These are phyloP conservation scores for Fusarium clavum DNA, from an alignment of 2,329 filamentous ascomycete species.

Conservation along the genomic window DNA sequence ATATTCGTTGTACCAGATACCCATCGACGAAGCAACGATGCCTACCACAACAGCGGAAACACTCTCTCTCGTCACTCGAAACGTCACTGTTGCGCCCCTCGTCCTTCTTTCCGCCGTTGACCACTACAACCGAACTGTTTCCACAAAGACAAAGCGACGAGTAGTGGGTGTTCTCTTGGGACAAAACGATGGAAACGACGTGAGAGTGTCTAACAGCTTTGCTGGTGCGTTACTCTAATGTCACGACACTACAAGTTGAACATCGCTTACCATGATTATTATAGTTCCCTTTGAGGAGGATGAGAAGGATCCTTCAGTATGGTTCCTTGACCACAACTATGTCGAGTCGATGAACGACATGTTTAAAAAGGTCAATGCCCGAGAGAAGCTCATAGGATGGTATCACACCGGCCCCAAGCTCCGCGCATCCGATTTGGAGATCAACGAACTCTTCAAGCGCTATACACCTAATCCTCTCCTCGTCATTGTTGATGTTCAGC, in stretches of 20 bases:
- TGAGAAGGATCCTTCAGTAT: constrained; percentile 97
- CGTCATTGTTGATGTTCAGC: constrained; percentile 98
- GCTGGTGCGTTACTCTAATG: constrained; percentile 71
- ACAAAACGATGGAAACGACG: constrained; percentile 95
- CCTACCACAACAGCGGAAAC: constrained; percentile 97
- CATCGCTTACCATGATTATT: constrained; percentile 31
- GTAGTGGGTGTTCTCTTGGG: constrained; percentile 95
- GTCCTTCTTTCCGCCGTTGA: constrained; percentile 98
- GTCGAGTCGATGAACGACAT: constrained; percentile 99
- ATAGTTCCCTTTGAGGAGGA: constrained; percentile 98
- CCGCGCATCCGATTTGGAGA: constrained; percentile 94
- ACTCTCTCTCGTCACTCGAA: constrained; percentile 91
- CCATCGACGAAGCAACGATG: constrained; percentile 68
- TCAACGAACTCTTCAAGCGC: constrained; percentile 99
- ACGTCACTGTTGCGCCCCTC: constrained; percentile 95
- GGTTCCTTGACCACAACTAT: constrained; percentile 99
- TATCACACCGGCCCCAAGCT: constrained; percentile 99
- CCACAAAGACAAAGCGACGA: constrained; percentile 85
- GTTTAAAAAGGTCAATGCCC: constrained; percentile 99
- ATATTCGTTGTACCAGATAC: constrained; percentile 28
- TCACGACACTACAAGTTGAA: constrained; percentile 6
- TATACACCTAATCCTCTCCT: constrained; percentile 97
- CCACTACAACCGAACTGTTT: constrained; percentile 93
- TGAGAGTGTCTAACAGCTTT: constrained; percentile 98
- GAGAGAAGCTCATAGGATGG: constrained; percentile 99